A percentile compares a stretch with the other conserved stretches of the same genome.
phyloP scores from a whole-genome alignment of 2,329 filamentous ascomycete genomes.

The Annulohypoxylon truncatum region DNA sequence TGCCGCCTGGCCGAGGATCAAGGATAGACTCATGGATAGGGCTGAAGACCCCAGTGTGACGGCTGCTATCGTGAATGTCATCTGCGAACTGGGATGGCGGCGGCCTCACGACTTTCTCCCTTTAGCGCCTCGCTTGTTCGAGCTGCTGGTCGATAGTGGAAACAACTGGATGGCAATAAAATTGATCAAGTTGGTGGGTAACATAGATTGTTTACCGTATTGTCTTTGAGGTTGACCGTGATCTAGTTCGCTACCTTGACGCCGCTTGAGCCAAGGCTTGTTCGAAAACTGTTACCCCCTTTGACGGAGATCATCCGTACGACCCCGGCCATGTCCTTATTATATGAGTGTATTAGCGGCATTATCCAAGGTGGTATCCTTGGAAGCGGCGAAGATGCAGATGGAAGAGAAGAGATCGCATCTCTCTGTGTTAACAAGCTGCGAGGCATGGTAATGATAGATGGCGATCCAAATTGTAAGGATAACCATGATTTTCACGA shows the following conservation, averaged over 20 bases:
- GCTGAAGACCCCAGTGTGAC: constrained; percentile 93
- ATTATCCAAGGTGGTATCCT: constrained; percentile 97
- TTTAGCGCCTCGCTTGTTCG: constrained; percentile 89
- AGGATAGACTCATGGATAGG: constrained; percentile 90
- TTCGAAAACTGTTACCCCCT: constrained; percentile 90
- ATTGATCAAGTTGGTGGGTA: constrained; percentile 88
- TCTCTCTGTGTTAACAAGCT: constrained; percentile 92
- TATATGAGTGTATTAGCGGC: constrained; percentile 98
- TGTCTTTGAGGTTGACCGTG: constrained; percentile 40
- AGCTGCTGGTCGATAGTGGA: constrained; percentile 87
- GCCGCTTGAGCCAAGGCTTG: constrained; percentile 88
- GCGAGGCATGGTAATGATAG: constrained; percentile 91
- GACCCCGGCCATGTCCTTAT: constrained; percentile 95
- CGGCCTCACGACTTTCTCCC: constrained; percentile 94
- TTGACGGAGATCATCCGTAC: constrained; percentile 93
- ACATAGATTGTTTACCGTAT: constrained; percentile 23
- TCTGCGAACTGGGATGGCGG: constrained; percentile 95
- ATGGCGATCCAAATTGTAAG: constrained; percentile 92
- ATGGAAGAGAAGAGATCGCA: constrained; percentile 91
- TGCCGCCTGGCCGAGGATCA: constrained; percentile 96
- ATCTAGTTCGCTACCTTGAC: constrained; percentile 90
- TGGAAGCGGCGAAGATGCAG: constrained; percentile 80
- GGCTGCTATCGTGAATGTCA: constrained; percentile 94
- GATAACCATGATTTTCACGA: constrained; percentile 41
- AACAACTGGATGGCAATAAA: constrained; percentile 99